Evolutionary conservation across 805 yeast genomes (phyloP).

Genomic region (Torulaspora microellipsoides): DNA sequence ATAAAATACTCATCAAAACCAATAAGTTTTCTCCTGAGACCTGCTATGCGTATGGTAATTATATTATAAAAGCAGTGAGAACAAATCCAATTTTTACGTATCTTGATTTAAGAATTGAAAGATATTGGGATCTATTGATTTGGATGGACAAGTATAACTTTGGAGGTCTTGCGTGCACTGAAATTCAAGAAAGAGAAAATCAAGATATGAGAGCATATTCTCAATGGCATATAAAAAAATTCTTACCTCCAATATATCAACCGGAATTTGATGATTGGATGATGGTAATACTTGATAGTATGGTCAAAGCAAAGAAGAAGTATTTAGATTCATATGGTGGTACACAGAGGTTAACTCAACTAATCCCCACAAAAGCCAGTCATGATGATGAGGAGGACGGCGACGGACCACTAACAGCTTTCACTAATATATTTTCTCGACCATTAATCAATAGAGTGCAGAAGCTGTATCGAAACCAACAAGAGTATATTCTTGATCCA

Average conservation of each 20-base stretch:
- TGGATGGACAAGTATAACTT: constrained; percentile 94
- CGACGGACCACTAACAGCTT: constrained; percentile 41
- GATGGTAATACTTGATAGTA: constrained; percentile 63
- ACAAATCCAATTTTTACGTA: constrained; percentile 78
- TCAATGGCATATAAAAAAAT: constrained; percentile 76
- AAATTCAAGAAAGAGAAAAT: constrained; percentile 35
- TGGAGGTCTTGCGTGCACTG: constrained; percentile 60
- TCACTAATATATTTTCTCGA: constrained; percentile 52
- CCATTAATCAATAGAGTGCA: constrained; percentile 64
- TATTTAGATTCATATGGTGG: constrained; percentile 33
- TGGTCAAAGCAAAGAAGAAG: constrained; percentile 49
- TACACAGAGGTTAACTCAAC: constrained; percentile 65
- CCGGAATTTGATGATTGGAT: constrained; percentile 88
- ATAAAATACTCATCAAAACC: constrained; percentile 68
- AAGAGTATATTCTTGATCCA: constrained; percentile 65
- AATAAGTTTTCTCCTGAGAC: constrained; percentile 73
- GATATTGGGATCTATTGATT: constrained; percentile 87
- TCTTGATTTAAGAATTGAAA: constrained; percentile 65
- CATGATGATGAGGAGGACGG: constrained; percentile 38
- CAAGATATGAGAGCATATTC: constrained; percentile 43
- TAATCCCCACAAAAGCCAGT: constrained; percentile 49
- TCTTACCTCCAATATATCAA: constrained; percentile 69
- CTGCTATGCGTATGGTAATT: constrained; percentile 87
- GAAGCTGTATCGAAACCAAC: constrained; percentile 62
- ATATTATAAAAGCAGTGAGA: constrained; percentile 70